Evolutionary conservation across 768 basidiomycete genomes (phyloP).

Genomic region (Amanita rubescens): DNA sequence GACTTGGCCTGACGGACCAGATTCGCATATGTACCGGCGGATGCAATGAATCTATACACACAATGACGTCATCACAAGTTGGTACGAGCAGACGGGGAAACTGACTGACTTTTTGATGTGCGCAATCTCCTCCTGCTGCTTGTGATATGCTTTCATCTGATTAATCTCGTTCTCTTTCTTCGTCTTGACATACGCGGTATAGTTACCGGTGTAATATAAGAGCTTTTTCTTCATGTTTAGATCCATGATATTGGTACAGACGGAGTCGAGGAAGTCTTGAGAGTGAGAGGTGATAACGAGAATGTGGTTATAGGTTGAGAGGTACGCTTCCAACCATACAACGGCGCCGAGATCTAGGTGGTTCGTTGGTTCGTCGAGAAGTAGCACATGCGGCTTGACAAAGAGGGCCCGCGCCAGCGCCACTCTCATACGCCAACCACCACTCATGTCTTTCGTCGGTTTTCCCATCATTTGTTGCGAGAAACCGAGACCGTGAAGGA

Average conservation of each 20-base stretch:
- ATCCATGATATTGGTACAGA: conserved; percentile 99
- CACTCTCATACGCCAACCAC: conserved; percentile 99
- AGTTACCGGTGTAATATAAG: conserved; percentile 93
- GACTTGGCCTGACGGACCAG: conserved; percentile 98
- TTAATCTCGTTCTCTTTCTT: conserved; percentile 98
- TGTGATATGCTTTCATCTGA: conserved; percentile 98
- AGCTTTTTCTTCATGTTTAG: conserved; percentile 88
- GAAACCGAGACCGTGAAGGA: conserved; percentile 98
- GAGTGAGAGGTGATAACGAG: conserved; percentile 97
- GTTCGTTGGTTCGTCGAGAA: conserved; percentile 91
- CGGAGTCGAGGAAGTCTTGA: conserved; percentile 98
- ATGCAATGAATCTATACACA: conserved; percentile 90
- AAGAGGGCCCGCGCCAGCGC: conserved; percentile 94
- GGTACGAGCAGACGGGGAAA: not conserved
- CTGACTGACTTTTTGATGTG: conserved; percentile 89
- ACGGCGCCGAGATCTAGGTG: conserved; percentile 96
- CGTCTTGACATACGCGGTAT: conserved; percentile 94
- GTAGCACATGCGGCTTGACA: conserved; percentile 89
- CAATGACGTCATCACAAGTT: conserved; percentile 6
- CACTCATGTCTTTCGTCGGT: conserved; percentile 97
- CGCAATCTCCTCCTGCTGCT: conserved; percentile 97
- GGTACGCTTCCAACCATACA: conserved; percentile 97
- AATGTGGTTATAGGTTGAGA: conserved; percentile 98
- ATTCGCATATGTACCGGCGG: conserved; percentile 99
- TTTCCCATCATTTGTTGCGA: conserved; percentile 86